phyloP scores from a whole-genome alignment of 78 protist species.

The Dictyostelium discoideum region DNA sequence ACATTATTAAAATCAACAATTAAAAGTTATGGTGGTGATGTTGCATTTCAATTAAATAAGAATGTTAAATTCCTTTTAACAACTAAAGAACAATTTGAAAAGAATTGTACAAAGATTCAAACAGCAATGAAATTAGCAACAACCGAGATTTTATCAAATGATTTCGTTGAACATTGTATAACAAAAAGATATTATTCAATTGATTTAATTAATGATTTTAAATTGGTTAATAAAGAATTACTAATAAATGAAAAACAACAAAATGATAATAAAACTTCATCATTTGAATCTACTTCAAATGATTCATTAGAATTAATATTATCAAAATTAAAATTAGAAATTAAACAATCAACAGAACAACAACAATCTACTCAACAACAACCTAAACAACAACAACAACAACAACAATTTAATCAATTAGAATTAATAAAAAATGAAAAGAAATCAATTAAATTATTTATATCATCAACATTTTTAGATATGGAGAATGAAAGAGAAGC shows the following conservation, averaged over 20 bases:
- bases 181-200: background rate
- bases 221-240: background rate
- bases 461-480: constrained; percentile 45
- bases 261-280: background rate
- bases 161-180: constrained; percentile 36
- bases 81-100: constrained; percentile 6
- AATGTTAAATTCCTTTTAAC: constrained; percentile 29
- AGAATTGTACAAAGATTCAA: constrained; percentile 29
- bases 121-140: constrained; percentile 9
- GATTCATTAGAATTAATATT: background rate
- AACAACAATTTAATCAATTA: background rate
- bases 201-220: background rate
- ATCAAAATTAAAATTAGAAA: background rate
- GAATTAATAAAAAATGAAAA: background rate
- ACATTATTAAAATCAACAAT: constrained; percentile 2
- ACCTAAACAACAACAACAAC: background rate
- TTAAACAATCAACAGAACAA: background rate
- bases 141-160: background rate
- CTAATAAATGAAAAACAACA: background rate
- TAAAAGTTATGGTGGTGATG: constrained; percentile 37
- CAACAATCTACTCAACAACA: background rate
- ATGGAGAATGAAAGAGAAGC: constrained; percentile 54
- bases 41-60: constrained; percentile 22
- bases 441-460: background rate
- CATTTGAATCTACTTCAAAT: background rate